Evolutionary conservation across 2,329 filamentous ascomycete genomes (phyloP).

Genomic region (Magnaporthiopsis rhizophila): DNA sequence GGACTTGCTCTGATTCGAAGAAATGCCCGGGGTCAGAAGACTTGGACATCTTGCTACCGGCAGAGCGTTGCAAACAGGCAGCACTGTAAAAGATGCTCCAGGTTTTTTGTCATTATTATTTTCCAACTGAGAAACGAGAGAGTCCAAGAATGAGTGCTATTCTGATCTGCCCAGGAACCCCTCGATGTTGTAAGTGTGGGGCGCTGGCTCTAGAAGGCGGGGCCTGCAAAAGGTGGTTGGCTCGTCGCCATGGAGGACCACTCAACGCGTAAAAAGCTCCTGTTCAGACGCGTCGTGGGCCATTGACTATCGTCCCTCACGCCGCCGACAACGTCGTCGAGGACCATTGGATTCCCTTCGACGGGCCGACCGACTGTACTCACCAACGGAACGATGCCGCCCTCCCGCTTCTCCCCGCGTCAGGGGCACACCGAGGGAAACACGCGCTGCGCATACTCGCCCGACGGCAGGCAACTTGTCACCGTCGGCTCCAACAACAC

Average conservation of each 20-base stretch:
- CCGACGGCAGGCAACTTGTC: conserved; percentile 76
- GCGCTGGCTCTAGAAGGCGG: too few species aligned
- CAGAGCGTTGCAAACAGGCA: background rate
- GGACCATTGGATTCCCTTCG: background rate
- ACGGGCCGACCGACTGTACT: background rate
- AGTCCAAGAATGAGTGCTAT: background rate
- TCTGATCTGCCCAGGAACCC: background rate
- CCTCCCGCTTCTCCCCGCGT: conserved; percentile 49
- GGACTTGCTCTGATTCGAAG: conserved; percentile 9
- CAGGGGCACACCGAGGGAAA: conserved; percentile 77
- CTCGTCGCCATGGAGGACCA: background rate
- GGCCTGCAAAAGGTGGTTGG: background rate
- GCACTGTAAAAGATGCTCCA: background rate
- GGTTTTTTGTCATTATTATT: background rate
- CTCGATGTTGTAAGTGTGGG: background rate
- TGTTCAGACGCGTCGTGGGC: background rate
- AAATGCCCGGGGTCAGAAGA: conserved; percentile 6
- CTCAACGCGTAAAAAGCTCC: background rate
- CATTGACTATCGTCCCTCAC: background rate
- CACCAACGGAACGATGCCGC: conserved; percentile 12
- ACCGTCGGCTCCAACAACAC: conserved; percentile 92
- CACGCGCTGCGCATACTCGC: conserved; percentile 84
- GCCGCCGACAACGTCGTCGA: background rate
- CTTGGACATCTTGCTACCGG: conserved; percentile 1
- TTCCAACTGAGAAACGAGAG: background rate